These are phyloP conservation scores for Gossypium sturtianum DNA, from an alignment of 345 rosid species.

Conservation along the genomic window DNA sequence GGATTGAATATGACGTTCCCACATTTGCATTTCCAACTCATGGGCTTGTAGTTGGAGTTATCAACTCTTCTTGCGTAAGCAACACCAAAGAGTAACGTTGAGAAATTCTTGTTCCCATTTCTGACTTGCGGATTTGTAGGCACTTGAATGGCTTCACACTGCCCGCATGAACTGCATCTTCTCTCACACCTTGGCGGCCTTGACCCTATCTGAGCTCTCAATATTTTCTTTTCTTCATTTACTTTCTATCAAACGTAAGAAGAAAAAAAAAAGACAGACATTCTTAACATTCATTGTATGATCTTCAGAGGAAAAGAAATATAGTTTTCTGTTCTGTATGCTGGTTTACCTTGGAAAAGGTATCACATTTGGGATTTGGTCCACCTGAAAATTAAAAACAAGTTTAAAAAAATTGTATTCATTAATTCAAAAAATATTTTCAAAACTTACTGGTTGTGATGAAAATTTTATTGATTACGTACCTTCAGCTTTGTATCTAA, in stretches of 20 bases:
- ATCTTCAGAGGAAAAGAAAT: neutral
- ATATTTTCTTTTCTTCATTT: conserved; percentile 29
- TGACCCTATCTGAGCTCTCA: conserved; percentile 71
- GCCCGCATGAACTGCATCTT: conserved; percentile 71
- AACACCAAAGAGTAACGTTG: conserved; percentile 18
- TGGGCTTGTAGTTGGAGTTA: conserved; percentile 66
- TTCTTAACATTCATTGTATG: neutral
- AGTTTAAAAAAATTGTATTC: neutral
- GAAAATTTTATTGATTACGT: conserved; percentile 2
- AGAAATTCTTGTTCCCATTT: conserved; percentile 21
- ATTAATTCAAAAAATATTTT: neutral
- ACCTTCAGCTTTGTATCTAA: conserved; percentile 48
- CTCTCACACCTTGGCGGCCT: conserved; percentile 80
- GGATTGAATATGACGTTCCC: conserved; percentile 86
- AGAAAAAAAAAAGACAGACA: neutral
- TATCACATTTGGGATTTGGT: conserved; percentile 34
- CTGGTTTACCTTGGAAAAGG: conserved; percentile 35
- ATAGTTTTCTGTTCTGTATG: neutral
- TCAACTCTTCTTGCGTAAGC: conserved; percentile 56
- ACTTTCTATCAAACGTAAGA: conserved; percentile 17
- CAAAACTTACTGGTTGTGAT: neutral
- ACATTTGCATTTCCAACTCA: conserved; percentile 98
- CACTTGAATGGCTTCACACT: conserved; percentile 84
- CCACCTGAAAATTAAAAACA: conserved; percentile 41
- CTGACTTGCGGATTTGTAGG: conserved; percentile 62